Evolutionary conservation across 2,329 filamentous ascomycete species (phyloP).

Genomic region (Amphichorda felina): DNA sequence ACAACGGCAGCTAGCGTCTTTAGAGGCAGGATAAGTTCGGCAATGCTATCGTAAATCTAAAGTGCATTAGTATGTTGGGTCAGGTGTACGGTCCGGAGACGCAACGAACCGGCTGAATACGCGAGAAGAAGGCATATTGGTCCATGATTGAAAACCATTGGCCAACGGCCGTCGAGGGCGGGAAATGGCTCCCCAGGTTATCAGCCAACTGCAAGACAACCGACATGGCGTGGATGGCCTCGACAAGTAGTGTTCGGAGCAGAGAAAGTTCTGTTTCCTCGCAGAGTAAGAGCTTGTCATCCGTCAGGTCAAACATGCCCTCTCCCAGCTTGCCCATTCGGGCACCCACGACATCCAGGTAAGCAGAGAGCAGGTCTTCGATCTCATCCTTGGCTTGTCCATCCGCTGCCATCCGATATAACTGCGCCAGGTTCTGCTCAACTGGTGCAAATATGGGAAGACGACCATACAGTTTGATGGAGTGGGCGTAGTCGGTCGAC

Average conservation of each 20-base stretch:
- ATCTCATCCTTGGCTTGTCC: constrained; percentile 21
- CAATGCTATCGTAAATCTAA: constrained; percentile 25
- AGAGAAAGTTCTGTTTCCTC: constrained; percentile 48
- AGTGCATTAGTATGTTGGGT: not conserved
- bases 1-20: constrained; percentile 59
- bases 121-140: constrained; percentile 57
- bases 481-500: constrained; percentile 43
- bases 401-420: constrained; percentile 16
- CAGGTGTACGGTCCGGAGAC: constrained; percentile 1
- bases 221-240: constrained; percentile 63
- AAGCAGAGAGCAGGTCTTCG: constrained; percentile 33
- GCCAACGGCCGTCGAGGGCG: constrained; percentile 45
- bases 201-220: constrained; percentile 64
- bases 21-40: constrained; percentile 47
- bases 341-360: constrained; percentile 31
- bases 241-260: constrained; percentile 51
- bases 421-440: constrained; percentile 13
- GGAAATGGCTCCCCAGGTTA: constrained; percentile 38
- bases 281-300: constrained; percentile 32
- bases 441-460: constrained; percentile 20
- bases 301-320: constrained; percentile 37
- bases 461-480: constrained; percentile 30
- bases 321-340: constrained; percentile 37
- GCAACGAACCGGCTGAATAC: constrained; percentile 31
- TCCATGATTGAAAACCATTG: constrained; percentile 69